Evolutionary conservation across 495 filamentous ascomycete species (phyloP).

Genomic region (Penicillium turbatum): DNA sequence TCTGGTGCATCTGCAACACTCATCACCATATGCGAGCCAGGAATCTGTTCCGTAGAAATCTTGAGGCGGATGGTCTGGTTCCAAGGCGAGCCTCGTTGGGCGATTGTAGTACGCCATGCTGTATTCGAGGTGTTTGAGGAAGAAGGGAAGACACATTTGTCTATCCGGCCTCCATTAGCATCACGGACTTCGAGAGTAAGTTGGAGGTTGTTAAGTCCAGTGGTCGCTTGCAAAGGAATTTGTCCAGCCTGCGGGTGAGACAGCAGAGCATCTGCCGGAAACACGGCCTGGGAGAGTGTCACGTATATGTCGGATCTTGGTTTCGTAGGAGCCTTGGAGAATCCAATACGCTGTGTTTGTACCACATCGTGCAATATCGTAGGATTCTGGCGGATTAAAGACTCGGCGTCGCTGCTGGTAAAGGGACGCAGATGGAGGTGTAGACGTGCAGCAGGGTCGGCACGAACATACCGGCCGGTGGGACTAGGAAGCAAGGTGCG

Average conservation of each 20-base stretch:
- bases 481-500: slow-evolving; percentile 68
- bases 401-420: slow-evolving; percentile 66
- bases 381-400: slow-evolving; percentile 77
- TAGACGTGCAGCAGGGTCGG: slow-evolving; percentile 63
- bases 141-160: slow-evolving; percentile 80
- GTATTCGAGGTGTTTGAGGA: slow-evolving; percentile 71
- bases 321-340: slow-evolving; percentile 84
- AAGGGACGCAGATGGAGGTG: slow-evolving; percentile 76
- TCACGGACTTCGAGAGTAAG: slow-evolving; percentile 84
- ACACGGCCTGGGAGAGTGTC: slow-evolving; percentile 67
- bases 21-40: slow-evolving; percentile 82
- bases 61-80: slow-evolving; percentile 80
- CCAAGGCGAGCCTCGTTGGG: slow-evolving; percentile 75
- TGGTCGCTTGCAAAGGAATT: slow-evolving; percentile 56
- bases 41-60: slow-evolving; percentile 75
- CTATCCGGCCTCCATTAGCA: slow-evolving; percentile 71
- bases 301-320: slow-evolving; percentile 92
- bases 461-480: slow-evolving; percentile 67
- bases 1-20: slow-evolving; percentile 78
- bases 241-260: slow-evolving; percentile 76
- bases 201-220: slow-evolving; percentile 71
- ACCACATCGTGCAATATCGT: slow-evolving; percentile 78
- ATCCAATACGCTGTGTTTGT: slow-evolving; percentile 85
- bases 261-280: slow-evolving; percentile 73
- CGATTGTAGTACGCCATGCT: slow-evolving; percentile 81